These are phyloP conservation scores for Abrus precatorius DNA, from an alignment of 306 rosid species.

Conservation along the genomic window DNA sequence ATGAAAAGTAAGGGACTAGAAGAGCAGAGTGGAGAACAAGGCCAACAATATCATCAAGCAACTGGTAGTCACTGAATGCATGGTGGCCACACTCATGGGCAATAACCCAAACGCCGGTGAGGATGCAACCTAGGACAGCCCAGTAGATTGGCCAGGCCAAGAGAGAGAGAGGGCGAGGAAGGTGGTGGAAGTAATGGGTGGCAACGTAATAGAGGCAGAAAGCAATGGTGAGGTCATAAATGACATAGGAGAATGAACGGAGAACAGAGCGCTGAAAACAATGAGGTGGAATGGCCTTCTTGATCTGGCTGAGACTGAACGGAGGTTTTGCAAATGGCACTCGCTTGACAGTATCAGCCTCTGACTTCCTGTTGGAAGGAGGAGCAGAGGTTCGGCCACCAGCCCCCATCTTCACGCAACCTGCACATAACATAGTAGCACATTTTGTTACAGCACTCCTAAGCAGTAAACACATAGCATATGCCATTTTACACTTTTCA, in stretches of 20 bases:
- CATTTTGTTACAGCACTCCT: conserved; percentile 15
- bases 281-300: conserved; percentile 88
- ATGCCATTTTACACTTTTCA: not conserved
- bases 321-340: conserved; percentile 78
- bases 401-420: conserved; percentile 80
- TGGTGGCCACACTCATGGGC: conserved; percentile 99
- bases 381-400: conserved; percentile 87
- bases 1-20: conserved; percentile 93
- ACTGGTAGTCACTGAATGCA: conserved; percentile 91
- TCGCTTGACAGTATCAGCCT: conserved; percentile 60
- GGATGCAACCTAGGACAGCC: conserved; percentile 81
- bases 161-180: conserved; percentile 59
- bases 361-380: conserved; percentile 59
- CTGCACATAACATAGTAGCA: conserved; percentile 48
- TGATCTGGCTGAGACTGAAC: conserved; percentile 73
- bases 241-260: conserved; percentile 78
- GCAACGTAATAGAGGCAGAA: conserved; percentile 66
- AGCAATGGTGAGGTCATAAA: conserved; percentile 70
- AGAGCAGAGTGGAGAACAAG: conserved; percentile 87
- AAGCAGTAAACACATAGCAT: not conserved
- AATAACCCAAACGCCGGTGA: conserved; percentile 95
- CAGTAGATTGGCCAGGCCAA: conserved; percentile 80
- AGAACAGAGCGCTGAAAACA: conserved; percentile 82
- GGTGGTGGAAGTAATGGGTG: conserved; percentile 63
- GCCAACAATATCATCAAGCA: conserved; percentile 96